phyloP scores from a whole-genome alignment of 331 rosid species.

The Telfairia occidentalis region DNA sequence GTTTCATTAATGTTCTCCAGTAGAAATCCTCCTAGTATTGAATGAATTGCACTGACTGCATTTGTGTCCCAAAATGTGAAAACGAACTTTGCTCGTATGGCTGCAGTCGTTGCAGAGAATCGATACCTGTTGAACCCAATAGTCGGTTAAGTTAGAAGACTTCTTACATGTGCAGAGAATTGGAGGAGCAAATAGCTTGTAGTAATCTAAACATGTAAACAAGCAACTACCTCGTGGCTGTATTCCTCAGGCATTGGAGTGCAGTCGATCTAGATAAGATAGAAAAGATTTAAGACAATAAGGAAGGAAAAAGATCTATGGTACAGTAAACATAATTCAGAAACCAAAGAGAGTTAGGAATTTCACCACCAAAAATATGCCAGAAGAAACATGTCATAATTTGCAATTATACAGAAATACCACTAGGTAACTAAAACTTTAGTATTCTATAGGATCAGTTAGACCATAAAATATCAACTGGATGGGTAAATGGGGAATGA shows the following conservation, averaged over 20 bases:
- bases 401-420: background rate
- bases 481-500: background rate
- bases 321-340: background rate
- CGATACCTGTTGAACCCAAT: conserved; percentile 36
- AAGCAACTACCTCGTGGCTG: conserved; percentile 34
- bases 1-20: conserved; percentile 16
- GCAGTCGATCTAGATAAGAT: conserved; percentile 32
- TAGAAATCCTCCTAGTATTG: conserved; percentile 52
- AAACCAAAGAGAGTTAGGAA: background rate
- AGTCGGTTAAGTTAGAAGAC: background rate
- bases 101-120: conserved; percentile 67
- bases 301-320: background rate
- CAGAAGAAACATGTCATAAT: background rate
- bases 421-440: background rate
- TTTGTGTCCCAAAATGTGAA: conserved; percentile 52
- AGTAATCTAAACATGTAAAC: background rate
- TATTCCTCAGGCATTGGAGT: conserved; percentile 44
- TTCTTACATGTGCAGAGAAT: background rate
- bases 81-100: conserved; percentile 27
- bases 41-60: conserved; percentile 50
- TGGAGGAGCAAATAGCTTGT: background rate
- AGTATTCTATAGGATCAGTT: background rate
- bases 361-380: background rate
- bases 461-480: background rate
- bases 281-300: background rate